Evolutionary conservation across 495 filamentous ascomycete genomes (phyloP).

Genomic region (Hypoxylon perforatum): DNA sequence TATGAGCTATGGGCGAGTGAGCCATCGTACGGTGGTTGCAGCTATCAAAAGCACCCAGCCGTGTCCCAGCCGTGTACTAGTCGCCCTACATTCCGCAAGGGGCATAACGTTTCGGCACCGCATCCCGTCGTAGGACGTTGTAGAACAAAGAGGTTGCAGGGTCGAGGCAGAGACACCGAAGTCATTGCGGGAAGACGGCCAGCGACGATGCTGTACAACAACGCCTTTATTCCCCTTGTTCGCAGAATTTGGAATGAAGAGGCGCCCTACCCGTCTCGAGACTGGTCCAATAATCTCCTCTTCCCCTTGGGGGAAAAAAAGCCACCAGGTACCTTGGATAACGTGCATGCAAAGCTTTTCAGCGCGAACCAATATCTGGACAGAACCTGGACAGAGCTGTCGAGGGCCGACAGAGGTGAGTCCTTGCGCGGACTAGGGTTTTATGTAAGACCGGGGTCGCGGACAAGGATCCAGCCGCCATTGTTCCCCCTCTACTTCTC

Average conservation of each 20-base stretch:
- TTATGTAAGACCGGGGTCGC: constrained; percentile 18
- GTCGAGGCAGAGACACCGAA: constrained; percentile 20
- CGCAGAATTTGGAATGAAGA: constrained; percentile 33
- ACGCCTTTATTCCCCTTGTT: constrained; percentile 9
- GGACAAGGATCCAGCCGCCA: constrained; percentile 37
- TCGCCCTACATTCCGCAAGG: not conserved
- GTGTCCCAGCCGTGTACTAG: not conserved
- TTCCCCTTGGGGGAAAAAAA: constrained; percentile 42
- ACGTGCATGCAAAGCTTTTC: constrained; percentile 30
- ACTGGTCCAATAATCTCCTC: constrained; percentile 26
- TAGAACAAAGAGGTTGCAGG: constrained; percentile 5
- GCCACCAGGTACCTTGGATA: constrained; percentile 17
- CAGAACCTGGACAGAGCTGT: constrained; percentile 2
- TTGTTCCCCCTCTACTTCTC: constrained; percentile 12
- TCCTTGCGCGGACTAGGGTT: constrained; percentile 13
- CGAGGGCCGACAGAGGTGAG: not conserved
- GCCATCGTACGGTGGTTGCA: constrained; percentile 23
- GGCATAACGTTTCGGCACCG: constrained; percentile 1
- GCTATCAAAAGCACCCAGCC: not conserved
- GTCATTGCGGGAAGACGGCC: constrained; percentile 23
- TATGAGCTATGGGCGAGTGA: constrained; percentile 18
- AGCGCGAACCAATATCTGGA: constrained; percentile 31
- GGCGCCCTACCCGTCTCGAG: constrained; percentile 13
- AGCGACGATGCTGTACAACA: constrained; percentile 22
- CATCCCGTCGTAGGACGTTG: constrained; percentile 11